These are phyloP conservation scores for Rutstroemia sp. DNA, from an alignment of 2,329 filamentous ascomycete genomes.

Conservation along the genomic window DNA sequence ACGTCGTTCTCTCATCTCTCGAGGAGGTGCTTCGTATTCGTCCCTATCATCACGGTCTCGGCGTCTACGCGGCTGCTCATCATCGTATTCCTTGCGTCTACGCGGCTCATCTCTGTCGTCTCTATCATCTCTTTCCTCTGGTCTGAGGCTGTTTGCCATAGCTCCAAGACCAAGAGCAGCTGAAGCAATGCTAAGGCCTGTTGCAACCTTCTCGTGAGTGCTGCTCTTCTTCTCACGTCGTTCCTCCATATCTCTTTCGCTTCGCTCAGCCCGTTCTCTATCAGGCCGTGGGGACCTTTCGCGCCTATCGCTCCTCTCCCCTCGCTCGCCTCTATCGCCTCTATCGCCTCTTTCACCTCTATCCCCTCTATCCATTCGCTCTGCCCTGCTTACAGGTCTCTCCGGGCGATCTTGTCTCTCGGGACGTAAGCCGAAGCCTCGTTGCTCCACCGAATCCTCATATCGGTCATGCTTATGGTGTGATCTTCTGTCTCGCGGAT, in stretches of 20 bases:
- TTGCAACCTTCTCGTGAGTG: constrained; percentile 24
- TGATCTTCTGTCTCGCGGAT: constrained; percentile 11
- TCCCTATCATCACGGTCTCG: constrained; percentile 22
- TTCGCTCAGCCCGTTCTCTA: constrained; percentile 11
- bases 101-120: constrained; percentile 19
- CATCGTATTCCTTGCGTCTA: constrained; percentile 23
- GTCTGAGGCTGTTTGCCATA: constrained; percentile 23
- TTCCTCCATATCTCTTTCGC: constrained; percentile 7
- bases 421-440: constrained; percentile 17
- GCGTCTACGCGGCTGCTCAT: constrained; percentile 24
- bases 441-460: constrained; percentile 24
- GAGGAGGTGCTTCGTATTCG: constrained; percentile 14
- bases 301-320: constrained; percentile 8
- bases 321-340: constrained; percentile 5
- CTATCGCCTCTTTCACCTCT: constrained; percentile 5
- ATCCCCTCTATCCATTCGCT: constrained; percentile 11
- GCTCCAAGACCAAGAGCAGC: constrained; percentile 28
- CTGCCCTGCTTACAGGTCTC: neutral
- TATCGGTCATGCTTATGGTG: constrained; percentile 22
- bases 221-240: constrained; percentile 15
- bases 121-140: constrained; percentile 24
- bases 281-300: constrained; percentile 13
- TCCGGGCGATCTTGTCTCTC: constrained; percentile 12
- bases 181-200: constrained; percentile 28
- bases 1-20: constrained; percentile 21